Percentiles rank a stretch among this genome's conserved stretches.
Evolutionary conservation across 2,329 filamentous ascomycete species (phyloP).

Genomic region (Fusarium chlamydosporum): DNA sequence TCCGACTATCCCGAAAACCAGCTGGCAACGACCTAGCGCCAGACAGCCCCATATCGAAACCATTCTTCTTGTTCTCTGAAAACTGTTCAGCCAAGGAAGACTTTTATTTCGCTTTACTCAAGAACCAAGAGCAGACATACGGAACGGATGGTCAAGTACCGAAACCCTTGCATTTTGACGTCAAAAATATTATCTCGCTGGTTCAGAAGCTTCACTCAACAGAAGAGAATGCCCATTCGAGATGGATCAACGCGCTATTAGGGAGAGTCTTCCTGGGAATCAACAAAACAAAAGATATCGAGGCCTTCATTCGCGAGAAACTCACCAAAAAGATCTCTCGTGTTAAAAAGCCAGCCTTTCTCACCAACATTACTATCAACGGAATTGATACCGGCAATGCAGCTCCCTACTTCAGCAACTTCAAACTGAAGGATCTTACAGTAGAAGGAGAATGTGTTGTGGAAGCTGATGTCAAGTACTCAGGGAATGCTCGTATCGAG

Average conservation of each 20-base stretch:
- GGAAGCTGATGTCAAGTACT: constrained; percentile 90
- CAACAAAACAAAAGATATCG: constrained; percentile 86
- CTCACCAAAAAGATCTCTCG: constrained; percentile 96
- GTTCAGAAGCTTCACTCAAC: constrained; percentile 93
- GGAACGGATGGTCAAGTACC: constrained; percentile 70
- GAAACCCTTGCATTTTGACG: constrained; percentile 80
- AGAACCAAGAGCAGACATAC: constrained; percentile 81
- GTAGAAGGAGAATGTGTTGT: constrained; percentile 91
- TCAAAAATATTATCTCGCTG: constrained; percentile 87
- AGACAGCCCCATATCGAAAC: constrained; percentile 75
- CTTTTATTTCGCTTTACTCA: constrained; percentile 93
- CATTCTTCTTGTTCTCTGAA: constrained; percentile 95
- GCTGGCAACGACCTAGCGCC: constrained; percentile 68
- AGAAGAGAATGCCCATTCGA: constrained; percentile 89
- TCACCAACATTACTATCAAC: constrained; percentile 86
- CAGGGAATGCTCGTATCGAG: constrained; percentile 89
- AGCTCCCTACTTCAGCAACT: constrained; percentile 90
- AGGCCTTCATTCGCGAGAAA: constrained; percentile 84
- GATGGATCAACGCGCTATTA: constrained; percentile 93
- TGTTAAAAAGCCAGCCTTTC: constrained; percentile 91
- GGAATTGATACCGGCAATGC: constrained; percentile 89
- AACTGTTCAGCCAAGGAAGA: constrained; percentile 98
- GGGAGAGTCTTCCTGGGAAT: constrained; percentile 89
- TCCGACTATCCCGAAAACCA: constrained; percentile 79
- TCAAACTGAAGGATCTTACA: constrained; percentile 87